Evolutionary conservation across 2,329 filamentous ascomycete species (phyloP).

Genomic region (Pseudophaeomoniella oleicola): DNA sequence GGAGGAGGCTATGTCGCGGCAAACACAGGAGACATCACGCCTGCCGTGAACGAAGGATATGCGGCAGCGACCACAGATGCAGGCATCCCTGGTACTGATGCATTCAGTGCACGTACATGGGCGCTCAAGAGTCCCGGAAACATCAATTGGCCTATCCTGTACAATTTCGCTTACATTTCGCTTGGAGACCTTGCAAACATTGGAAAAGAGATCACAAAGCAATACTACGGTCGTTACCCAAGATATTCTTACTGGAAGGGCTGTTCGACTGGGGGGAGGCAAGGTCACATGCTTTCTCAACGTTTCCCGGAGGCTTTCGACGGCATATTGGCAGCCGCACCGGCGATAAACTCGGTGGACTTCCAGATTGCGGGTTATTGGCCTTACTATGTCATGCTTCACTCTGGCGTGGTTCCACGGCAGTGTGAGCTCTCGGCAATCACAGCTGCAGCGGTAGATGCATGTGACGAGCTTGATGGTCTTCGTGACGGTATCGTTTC

Average conservation of each 20-base stretch:
- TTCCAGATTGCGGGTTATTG: conserved; percentile 2
- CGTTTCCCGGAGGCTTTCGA: conserved; percentile 12
- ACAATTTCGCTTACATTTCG: no score
- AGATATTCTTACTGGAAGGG: conserved; percentile 35
- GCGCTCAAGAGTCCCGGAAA: no score
- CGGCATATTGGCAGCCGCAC: conserved; percentile 13
- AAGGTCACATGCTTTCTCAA: conserved; percentile 36
- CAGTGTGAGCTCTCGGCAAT: conserved; percentile 3
- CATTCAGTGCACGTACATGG: no score
- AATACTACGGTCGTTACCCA: conserved; percentile 5
- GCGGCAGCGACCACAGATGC: no score
- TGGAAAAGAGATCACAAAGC: conserved; percentile 5
- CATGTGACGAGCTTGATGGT: conserved; percentile 15
- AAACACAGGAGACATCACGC: no score
- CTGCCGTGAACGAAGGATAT: no score
- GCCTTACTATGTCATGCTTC: neutral
- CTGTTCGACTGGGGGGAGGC: conserved; percentile 45
- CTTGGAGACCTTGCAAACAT: no score
- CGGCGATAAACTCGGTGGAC: conserved; percentile 7
- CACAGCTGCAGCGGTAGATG: no score
- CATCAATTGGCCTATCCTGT: no score
- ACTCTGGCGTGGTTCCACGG: neutral
- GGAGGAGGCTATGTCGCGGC: no score
- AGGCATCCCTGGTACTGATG: no score
- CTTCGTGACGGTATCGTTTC: conserved; percentile 14